Evolutionary conservation across 1,284 basidiomycete species (phyloP).

Genomic region (Austroboletus olivaceoglutinosus): DNA sequence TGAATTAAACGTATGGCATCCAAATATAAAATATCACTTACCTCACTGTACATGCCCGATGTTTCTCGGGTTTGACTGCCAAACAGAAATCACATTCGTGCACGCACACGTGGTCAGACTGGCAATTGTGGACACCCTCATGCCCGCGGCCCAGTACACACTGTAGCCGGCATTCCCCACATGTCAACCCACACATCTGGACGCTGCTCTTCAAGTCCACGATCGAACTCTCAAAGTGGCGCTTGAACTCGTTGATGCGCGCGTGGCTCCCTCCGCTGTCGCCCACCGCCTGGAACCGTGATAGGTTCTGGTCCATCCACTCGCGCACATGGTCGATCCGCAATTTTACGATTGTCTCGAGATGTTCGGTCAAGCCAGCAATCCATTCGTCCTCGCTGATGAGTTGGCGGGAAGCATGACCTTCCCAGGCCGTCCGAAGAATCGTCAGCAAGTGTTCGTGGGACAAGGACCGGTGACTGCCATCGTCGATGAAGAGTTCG

Average conservation of each 20-base stretch:
- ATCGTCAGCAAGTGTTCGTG: conserved; percentile 32
- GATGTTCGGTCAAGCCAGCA: conserved; percentile 34
- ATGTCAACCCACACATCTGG: conserved; percentile 49
- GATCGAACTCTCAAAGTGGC: conserved; percentile 40
- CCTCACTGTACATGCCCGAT: conserved; percentile 43
- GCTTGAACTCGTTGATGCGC: conserved; percentile 44
- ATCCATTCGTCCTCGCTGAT: conserved; percentile 43
- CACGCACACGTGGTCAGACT: conserved; percentile 46
- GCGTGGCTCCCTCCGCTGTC: conserved; percentile 27
- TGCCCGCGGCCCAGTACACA: conserved; percentile 50
- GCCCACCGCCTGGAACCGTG: conserved; percentile 40
- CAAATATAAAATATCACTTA: conserved; percentile 26
- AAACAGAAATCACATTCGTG: conserved; percentile 44
- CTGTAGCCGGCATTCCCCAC: conserved; percentile 44
- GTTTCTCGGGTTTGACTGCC: conserved; percentile 32
- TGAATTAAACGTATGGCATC: no score
- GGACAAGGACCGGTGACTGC: no score
- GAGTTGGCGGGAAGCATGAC: conserved; percentile 30
- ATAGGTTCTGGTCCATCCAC: conserved; percentile 51
- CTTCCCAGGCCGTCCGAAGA: conserved; percentile 37
- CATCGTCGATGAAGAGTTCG: conserved; percentile 38
- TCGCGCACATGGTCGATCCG: conserved; percentile 46
- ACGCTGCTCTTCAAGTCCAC: conserved; percentile 46
- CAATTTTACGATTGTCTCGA: conserved; percentile 39
- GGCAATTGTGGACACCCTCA: conserved; percentile 46